Evolutionary conservation across 2,329 filamentous ascomycete species (phyloP).

Genomic region (Curvularia verruculosa): DNA sequence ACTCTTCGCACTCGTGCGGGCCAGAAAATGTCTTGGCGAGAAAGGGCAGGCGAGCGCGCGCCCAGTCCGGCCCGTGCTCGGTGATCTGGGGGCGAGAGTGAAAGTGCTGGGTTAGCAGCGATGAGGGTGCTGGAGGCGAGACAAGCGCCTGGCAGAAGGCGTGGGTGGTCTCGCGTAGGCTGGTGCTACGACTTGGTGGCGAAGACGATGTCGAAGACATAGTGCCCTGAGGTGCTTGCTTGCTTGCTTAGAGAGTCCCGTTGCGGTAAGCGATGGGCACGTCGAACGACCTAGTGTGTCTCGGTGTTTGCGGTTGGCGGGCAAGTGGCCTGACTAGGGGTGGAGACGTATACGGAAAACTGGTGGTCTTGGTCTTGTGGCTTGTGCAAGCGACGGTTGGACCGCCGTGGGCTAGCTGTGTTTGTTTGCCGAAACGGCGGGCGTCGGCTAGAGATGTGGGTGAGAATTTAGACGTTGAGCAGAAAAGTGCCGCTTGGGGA

Average conservation of each 20-base stretch:
- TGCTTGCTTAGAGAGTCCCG: constrained; percentile 2
- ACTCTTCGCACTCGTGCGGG: constrained; percentile 45
- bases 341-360: too few species aligned
- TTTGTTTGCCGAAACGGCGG: constrained; percentile 14
- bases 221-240: not conserved
- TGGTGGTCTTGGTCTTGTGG: too few species aligned
- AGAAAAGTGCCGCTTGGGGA: not conserved
- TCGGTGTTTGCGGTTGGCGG: too few species aligned
- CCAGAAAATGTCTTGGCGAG: constrained; percentile 48
- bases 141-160: constrained; percentile 41
- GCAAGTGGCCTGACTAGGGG: too few species aligned
- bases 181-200: constrained; percentile 11
- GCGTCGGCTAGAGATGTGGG: constrained; percentile 16
- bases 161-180: constrained; percentile 33
- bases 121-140: constrained; percentile 29
- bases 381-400: constrained; percentile 11
- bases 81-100: constrained; percentile 43
- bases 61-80: constrained; percentile 52
- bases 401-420: constrained; percentile 13
- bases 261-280: constrained; percentile 11
- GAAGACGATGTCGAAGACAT: constrained; percentile 26
- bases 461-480: constrained; percentile 16
- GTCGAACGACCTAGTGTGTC: not conserved
- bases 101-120: constrained; percentile 40
- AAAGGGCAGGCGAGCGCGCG: constrained; percentile 47